Percentiles rank a stretch among this genome's conserved stretches.
These are phyloP conservation scores for Colletotrichum sp. DNA, from an alignment of 2,329 filamentous ascomycete genomes.

Conservation along the genomic window DNA sequence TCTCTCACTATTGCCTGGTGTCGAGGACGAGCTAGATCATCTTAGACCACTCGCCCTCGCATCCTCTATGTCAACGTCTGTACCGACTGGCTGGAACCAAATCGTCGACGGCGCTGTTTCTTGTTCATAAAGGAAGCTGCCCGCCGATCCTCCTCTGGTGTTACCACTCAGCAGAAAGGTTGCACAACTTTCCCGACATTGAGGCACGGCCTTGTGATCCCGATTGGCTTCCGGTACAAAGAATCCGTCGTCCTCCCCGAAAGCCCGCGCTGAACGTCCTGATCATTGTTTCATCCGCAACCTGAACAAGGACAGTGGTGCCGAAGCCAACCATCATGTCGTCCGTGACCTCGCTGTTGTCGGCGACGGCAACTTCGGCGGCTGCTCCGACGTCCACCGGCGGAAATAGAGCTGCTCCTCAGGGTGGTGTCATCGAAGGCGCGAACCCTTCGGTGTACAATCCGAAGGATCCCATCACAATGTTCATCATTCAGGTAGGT, in stretches of 20 bases:
- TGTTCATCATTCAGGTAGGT: slow-evolving; percentile 76
- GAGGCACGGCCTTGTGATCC: background rate
- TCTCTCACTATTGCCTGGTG: background rate
- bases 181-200: background rate
- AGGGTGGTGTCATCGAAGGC: slow-evolving; percentile 73
- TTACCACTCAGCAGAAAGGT: background rate
- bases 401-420: slow-evolving; percentile 36
- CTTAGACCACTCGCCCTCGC: background rate
- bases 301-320: background rate
- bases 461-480: slow-evolving; percentile 72
- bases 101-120: background rate
- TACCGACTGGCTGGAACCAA: background rate
- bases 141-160: background rate
- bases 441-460: slow-evolving; percentile 73
- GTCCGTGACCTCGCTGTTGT: background rate
- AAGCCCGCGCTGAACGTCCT: background rate
- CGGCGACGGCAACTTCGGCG: slow-evolving; percentile 27
- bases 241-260: background rate
- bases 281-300: background rate
- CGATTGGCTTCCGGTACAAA: background rate
- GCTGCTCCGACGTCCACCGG: slow-evolving; percentile 30
- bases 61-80: background rate
- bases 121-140: background rate
- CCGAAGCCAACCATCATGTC: background rate
- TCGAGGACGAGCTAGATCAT: background rate